phyloP scores from a whole-genome alignment of 352 stramenopile genomes.

The Saprolegnia parasitica region DNA sequence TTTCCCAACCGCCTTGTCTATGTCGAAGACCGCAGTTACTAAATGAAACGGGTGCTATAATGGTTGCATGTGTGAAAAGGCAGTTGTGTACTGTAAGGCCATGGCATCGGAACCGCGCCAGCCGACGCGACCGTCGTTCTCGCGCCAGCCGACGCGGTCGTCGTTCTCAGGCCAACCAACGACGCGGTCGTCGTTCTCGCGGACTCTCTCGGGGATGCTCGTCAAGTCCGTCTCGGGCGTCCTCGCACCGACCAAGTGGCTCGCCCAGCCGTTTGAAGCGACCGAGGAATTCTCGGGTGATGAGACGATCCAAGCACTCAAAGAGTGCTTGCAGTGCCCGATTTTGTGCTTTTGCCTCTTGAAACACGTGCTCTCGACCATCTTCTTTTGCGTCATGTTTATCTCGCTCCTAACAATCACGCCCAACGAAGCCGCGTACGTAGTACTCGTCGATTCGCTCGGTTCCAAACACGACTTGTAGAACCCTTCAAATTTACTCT shows the following conservation, averaged over 20 bases:
- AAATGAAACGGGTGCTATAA: no score
- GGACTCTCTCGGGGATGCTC: not conserved
- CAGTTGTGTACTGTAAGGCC: no score
- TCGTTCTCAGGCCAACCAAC: not conserved
- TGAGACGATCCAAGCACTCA: constrained; percentile 5
- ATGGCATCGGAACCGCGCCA: no score
- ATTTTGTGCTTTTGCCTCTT: not conserved
- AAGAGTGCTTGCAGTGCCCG: not conserved
- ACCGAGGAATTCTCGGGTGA: not conserved
- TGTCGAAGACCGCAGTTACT: no score
- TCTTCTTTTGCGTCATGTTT: not conserved
- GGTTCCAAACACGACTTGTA: not conserved
- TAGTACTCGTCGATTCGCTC: not conserved
- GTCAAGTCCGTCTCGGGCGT: not conserved
- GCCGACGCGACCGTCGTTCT: no score
- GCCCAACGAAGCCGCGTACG: not conserved
- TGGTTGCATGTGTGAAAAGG: no score
- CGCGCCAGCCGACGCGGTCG: no score
- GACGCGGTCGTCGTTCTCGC: not conserved
- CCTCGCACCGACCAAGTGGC: not conserved
- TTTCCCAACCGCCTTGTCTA: no score
- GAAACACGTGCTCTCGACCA: not conserved
- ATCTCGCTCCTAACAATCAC: not conserved
- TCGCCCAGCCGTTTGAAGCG: not conserved
- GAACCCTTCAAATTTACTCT: not conserved